A percentile compares a stretch with the other conserved stretches of the same genome.
phyloP scores from a whole-genome alignment of 1,284 basidiomycete species.

The Ustilago cynodontis region DNA sequence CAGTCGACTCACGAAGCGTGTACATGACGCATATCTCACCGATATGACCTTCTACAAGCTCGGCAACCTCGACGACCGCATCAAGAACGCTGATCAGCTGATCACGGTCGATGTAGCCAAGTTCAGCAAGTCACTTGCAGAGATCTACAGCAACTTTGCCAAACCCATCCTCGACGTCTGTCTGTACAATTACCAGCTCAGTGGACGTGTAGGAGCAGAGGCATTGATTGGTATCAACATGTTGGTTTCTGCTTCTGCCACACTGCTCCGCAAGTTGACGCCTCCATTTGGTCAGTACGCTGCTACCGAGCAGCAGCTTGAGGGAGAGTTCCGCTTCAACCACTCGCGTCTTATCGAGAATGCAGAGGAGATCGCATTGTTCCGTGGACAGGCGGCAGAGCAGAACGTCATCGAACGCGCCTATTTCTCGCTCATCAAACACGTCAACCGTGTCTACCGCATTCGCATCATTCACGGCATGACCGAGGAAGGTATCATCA shows the following conservation, averaged over 20 bases:
- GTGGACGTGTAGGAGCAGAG: conserved; percentile 93
- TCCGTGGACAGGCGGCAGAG: conserved; percentile 89
- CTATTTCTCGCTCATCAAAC: conserved; percentile 87
- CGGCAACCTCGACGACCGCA: conserved; percentile 81
- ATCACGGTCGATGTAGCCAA: conserved; percentile 95
- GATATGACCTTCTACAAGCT: conserved; percentile 89
- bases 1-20: conserved; percentile 84
- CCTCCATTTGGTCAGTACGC: conserved; percentile 95
- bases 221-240: conserved; percentile 87
- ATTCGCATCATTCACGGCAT: conserved; percentile 91
- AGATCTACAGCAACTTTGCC: conserved; percentile 78
- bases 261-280: conserved; percentile 72
- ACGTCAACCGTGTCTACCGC: conserved; percentile 85
- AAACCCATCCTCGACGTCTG: conserved; percentile 92
- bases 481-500: conserved; percentile 86
- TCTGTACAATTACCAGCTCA: conserved; percentile 95
- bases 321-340: conserved; percentile 87
- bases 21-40: conserved; percentile 86
- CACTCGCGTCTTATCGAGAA: conserved; percentile 95
- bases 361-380: conserved; percentile 92
- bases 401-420: conserved; percentile 92
- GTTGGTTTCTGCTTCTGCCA: conserved; percentile 77
- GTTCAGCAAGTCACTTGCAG: conserved; percentile 89
- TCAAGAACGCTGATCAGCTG: conserved; percentile 98
- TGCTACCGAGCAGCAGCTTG: conserved; percentile 78